phyloP scores from a whole-genome alignment of 2,329 filamentous ascomycete genomes.

The Pseudofabraea citricarpa region DNA sequence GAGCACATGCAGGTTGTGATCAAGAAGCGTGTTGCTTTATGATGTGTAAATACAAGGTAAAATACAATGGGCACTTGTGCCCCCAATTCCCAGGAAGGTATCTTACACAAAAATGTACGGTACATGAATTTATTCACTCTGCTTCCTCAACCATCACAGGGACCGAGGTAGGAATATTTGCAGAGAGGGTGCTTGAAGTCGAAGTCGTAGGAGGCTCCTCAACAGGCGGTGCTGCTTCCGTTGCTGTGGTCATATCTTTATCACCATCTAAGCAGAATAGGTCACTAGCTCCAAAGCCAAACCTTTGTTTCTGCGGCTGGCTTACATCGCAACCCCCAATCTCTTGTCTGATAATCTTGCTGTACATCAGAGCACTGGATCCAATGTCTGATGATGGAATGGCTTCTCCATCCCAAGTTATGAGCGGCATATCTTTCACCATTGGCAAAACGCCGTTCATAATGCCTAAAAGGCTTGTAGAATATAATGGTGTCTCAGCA shows the following conservation, averaged over 20 bases:
- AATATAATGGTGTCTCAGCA: slow-evolving; percentile 33
- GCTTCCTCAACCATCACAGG: slow-evolving; percentile 1
- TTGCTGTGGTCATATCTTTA: not conserved
- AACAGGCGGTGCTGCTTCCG: not conserved
- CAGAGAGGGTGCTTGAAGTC: not conserved
- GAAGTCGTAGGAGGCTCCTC: too few species aligned
- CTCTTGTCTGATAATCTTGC: slow-evolving; percentile 51
- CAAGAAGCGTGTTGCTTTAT: too few species aligned
- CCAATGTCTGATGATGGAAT: slow-evolving; percentile 36
- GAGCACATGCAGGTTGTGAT: too few species aligned
- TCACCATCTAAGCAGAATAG: slow-evolving; percentile 23
- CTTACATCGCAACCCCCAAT: slow-evolving; percentile 58
- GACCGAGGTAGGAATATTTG: not conserved
- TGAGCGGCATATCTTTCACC: slow-evolving; percentile 47
- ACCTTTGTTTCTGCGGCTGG: slow-evolving; percentile 10
- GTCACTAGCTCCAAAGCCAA: slow-evolving; percentile 14
- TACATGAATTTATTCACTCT: not conserved
- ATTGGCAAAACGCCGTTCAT: slow-evolving; percentile 39
- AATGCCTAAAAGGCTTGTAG: slow-evolving; percentile 45
- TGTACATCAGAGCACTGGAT: slow-evolving; percentile 45
- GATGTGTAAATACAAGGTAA: too few species aligned
- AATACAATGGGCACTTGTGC: too few species aligned
- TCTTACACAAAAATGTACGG: not conserved
- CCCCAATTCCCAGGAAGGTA: too few species aligned
- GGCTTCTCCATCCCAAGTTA: slow-evolving; percentile 60